Evolutionary conservation across 805 yeast species (phyloP), one percentile per base, ranked within the genome.

Genomic region (Zygoascus ofunaensis): DNA sequence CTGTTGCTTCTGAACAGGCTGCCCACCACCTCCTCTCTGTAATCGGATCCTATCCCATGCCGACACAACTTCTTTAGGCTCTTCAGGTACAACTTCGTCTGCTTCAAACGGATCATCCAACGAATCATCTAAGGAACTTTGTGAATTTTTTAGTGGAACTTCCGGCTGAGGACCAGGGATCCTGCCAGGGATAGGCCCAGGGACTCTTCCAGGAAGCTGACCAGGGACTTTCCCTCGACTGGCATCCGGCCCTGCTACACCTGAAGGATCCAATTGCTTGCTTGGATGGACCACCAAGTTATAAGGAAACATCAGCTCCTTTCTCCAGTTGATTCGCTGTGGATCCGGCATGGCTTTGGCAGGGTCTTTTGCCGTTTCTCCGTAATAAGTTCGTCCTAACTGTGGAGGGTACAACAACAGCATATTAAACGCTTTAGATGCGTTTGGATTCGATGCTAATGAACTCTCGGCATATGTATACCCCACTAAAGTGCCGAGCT

Each of bases 331-430:
- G 33, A 53, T 46, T 15, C 47, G 34, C 21, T 36, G 37, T 7
- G 57, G 57, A 33, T 53, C 51, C 4, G 42, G 37, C 55, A 53
- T 50, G n/a, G 37, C 38, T 32, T 37, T 23, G 10, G 49, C 33
- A 1, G 39, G 35, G 34, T 51, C 52, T 26, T 43, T 30, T 3
- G 49, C 45, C 4, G 52, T 52, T 5, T 36, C 40, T 15, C 39
- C 23, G 22, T 50, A 53, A 37, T 53, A 53, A 17, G 47, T 43
- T 20, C 39, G 28, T 5, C 54, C 57, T n/a, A 53, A 22, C 39
- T 47, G 47, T 3, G 55, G 54, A 4, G 57, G 55, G 34, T 39
- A 51, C 3, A 21, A 22, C 7, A 42, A 23, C 33, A 53, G 37
- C 5, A 47, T 37, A 8, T 42, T 33, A 28, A 46, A 47, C 7